Percentiles rank a stretch among this genome's conserved stretches.
Evolutionary conservation across 257 asterid genomes (phyloP).

Genomic region (Paulownia fortunei): DNA sequence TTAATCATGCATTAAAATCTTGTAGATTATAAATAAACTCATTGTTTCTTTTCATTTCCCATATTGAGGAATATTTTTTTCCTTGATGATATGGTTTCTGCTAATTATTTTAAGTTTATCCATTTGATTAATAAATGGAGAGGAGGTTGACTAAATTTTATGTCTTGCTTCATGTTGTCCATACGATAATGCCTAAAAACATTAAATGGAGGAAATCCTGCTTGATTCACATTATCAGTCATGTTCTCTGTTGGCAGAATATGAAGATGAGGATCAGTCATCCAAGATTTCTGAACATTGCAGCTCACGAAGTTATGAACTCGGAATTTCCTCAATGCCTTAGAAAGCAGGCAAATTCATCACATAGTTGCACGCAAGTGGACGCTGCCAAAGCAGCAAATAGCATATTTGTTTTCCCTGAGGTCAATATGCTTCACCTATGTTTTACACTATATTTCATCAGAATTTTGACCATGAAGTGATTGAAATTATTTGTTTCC

Average conservation of each 20-base stretch:
- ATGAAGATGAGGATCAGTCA: conserved; percentile 85
- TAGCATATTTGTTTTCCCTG: conserved; percentile 65
- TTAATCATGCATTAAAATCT: not conserved
- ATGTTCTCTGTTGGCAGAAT: conserved; percentile 63
- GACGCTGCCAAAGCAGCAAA: conserved; percentile 43
- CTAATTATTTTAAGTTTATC: not conserved
- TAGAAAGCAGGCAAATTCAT: conserved; percentile 51
- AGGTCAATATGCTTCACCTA: conserved; percentile 55
- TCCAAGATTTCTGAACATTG: conserved; percentile 80
- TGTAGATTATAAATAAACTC: not conserved
- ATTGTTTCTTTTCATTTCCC: conserved; percentile 12
- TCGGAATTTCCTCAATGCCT: conserved; percentile 79
- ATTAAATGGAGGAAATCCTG: conserved; percentile 19
- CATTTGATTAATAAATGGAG: not conserved
- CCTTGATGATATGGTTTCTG: conserved; percentile 11
- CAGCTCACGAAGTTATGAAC: conserved; percentile 59
- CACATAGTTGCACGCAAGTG: conserved; percentile 40
- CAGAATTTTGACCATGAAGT: conserved; percentile 25
- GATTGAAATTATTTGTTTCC: conserved; percentile 20
- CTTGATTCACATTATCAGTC: conserved; percentile 33
- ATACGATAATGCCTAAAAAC: conserved; percentile 8
- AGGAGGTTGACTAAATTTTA: conserved; percentile 12
- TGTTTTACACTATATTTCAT: conserved; percentile 22
- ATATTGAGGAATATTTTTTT: not conserved
- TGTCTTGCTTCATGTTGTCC: conserved; percentile 22